These are phyloP conservation scores for Pichia exigua DNA, from an alignment of 805 yeast genomes.

Conservation along the genomic window DNA sequence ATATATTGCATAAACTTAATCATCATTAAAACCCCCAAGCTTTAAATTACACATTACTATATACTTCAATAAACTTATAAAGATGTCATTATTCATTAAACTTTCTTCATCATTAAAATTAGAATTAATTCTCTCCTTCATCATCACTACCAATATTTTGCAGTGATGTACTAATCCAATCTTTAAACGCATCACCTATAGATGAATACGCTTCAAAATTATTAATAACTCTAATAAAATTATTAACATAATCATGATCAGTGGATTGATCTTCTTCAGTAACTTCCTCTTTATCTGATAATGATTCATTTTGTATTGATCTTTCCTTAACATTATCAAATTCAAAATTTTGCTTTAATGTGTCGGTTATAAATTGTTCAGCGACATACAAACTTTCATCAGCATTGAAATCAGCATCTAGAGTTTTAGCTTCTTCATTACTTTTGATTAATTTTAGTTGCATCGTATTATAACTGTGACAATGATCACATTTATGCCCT, in stretches of 20 bases:
- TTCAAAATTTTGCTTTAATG: constrained; percentile 28
- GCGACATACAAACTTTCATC: constrained; percentile 1
- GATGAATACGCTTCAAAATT: constrained; percentile 29
- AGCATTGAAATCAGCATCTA: constrained; percentile 5
- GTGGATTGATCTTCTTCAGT: constrained; percentile 17
- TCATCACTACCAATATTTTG: background rate
- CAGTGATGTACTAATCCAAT: constrained; percentile 23
- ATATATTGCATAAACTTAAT: background rate
- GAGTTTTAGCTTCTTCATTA: constrained; percentile 30
- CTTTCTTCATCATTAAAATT: background rate
- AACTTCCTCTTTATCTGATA: constrained; percentile 5
- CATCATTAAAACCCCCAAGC: background rate
- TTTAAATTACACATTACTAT: background rate
- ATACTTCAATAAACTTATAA: background rate
- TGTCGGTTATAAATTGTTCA: constrained; percentile 16
- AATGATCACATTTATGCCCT: constrained; percentile 82
- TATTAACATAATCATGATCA: constrained; percentile 23
- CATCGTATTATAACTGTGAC: constrained; percentile 80
- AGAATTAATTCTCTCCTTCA: background rate
- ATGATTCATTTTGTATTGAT: background rate
- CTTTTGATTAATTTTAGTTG: constrained; percentile 66
- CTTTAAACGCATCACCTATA: constrained; percentile 30
- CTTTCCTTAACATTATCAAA: constrained; percentile 21
- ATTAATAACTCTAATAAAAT: constrained; percentile 28
- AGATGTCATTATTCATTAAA: background rate